Evolutionary conservation across 257 asterid species (phyloP), one percentile per base, ranked within the genome.

Genomic region (Misopates orontium): DNA sequence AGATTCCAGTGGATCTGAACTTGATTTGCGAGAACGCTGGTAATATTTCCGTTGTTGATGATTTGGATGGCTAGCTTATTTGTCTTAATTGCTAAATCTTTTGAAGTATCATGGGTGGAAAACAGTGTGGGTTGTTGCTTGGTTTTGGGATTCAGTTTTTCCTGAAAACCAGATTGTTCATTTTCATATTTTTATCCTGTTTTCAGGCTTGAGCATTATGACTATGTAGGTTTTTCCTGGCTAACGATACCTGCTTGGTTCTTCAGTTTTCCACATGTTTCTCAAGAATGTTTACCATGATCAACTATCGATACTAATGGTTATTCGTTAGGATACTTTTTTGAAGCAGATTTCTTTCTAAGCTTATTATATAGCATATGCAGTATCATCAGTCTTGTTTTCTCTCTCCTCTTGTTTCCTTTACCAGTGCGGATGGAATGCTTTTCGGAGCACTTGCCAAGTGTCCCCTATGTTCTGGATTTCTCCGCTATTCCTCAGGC

Each of bases 381-480:
- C 41, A 72, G 67, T 66, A 61, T 23, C 54, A 53, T 66, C 31
- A 62, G 48, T 50, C 45, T 71, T 66, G 8, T 36, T 62, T 12
- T 50, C 14, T 39, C 39, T 13, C 55, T 53, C 51, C 58, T 56
- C 32, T 53, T 28, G 48, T 41, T 25, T 52, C 23, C 61, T 55
- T 77, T 53, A 73, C 52, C 82, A 90, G 99, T 86, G 96, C 94
- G 32, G 99, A 94, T 66, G 96, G 96, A 65, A 94, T 94, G 99
- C 81, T 79, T 66, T 94, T 90, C 66, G 97, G 99, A 68, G 91
- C 87, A 52, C 96, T 88, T 75, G 83, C 73, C 31, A 82, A 66
- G 74, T 94, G 99, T 67, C 87, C 88, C 48, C 79, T 80, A 75
- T 94, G 99, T 70, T 76, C 84, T 39, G 99, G 96, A 63, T 78